Evolutionary conservation across 2,329 filamentous ascomycete genomes (phyloP).

Genomic region (Colletotrichum sp.): DNA sequence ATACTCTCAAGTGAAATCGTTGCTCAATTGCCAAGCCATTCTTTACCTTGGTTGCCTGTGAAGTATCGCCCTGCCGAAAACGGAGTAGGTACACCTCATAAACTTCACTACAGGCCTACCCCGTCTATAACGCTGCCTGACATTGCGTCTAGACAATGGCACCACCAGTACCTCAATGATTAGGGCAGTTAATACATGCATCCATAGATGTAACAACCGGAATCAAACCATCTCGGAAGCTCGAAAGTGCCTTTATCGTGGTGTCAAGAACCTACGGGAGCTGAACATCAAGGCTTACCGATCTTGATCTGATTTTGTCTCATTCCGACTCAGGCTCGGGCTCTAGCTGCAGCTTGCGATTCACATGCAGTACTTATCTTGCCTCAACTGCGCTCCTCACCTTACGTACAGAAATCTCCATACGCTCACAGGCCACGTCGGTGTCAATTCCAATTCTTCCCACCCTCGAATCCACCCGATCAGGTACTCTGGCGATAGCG

Average conservation of each 20-base stretch:
- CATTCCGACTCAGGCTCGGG: background rate
- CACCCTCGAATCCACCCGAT: background rate
- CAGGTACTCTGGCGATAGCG: background rate
- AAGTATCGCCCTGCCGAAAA: background rate
- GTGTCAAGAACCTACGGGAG: background rate
- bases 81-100: background rate
- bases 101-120: background rate
- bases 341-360: background rate
- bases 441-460: background rate
- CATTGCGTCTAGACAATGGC: background rate
- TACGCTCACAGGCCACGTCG: background rate
- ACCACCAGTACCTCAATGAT: background rate
- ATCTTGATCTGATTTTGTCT: background rate
- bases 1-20: background rate
- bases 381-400: background rate
- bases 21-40: background rate
- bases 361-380: background rate
- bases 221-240: background rate
- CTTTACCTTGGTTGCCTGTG: background rate
- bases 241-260: background rate
- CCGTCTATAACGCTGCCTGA: background rate
- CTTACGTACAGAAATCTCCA: background rate
- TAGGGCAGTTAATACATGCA: background rate
- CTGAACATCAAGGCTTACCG: background rate
- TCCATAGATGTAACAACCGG: background rate